Evolutionary conservation across 1,284 basidiomycete species (phyloP), one percentile per base, ranked within the genome.

Genomic region (Apiotrichum mycotoxinovorans): DNA sequence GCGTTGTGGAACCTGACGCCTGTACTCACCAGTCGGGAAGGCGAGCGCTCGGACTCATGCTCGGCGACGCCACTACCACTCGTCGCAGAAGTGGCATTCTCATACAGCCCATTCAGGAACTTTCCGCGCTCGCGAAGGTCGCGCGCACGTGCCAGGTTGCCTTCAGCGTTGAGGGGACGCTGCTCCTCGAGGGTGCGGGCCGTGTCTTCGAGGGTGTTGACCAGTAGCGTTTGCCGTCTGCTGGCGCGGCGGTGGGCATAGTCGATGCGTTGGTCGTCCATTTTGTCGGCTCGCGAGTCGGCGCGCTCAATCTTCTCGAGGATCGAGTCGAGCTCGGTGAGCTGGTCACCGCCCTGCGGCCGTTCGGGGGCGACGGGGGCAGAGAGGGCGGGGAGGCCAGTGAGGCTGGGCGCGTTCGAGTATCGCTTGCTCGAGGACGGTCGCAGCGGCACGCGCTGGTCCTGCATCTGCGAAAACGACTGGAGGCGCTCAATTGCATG

Each of bases 401-500:
- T 10, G 26, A 33, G 14, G 45, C 34, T 20, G 11, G 47, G 3
- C 18, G 20, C 42, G 15, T 33, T 23, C 17, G 37, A 41, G 14
- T 11, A 12, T 12, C 51, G 41, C 27, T 47, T 15, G 17, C 17
- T 2, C 4, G 45, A 20, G 8, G 25, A 10, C 10, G 49, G 37
- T 4, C 87, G 85, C 52, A 92, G 81, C 69, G 91, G 89, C 14
- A 89, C 89, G 1, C 92, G 84, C 72, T 95, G 92, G 68, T 90
- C 86, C 57, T 87, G 84, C 41, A 94, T 75, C 71, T 92, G 90
- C 1, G 89, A 85, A 30, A 87, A 86, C 17, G 83, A 73, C 71
- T 92, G 89, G 12, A 95, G 77, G 26, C 91, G 81, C 68, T 93
- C 91, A 63, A 96, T 93, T 22, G 91, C 91, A 69, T 84, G 82